Conservation (phyloP, 768 basidiomycete genomes). For the Clavaria fumosa region DNA sequence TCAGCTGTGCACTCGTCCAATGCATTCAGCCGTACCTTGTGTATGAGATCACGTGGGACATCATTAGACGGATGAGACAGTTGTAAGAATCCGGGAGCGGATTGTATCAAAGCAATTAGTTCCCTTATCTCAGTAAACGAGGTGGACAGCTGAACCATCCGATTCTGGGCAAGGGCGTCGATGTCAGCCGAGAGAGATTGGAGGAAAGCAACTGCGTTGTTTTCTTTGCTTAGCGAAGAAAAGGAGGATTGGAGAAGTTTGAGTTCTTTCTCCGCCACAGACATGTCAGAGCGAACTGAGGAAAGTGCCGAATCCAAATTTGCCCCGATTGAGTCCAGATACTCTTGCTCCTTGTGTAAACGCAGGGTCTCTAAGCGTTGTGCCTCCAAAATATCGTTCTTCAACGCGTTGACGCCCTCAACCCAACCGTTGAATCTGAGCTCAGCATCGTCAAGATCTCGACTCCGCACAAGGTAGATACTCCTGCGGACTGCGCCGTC, state of each 20-base stretch:
- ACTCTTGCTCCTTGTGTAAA: constrained; percentile 22
- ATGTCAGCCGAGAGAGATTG: background rate
- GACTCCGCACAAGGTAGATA: constrained; percentile 32
- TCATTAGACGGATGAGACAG: background rate
- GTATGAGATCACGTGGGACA: too few species aligned
- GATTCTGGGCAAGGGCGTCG: background rate
- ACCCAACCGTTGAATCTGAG: constrained; percentile 32
- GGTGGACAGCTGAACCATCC: background rate
- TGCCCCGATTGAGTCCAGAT: too few species aligned
- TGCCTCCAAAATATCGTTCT: constrained; percentile 25
- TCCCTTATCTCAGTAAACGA: background rate
- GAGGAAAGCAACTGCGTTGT: background rate
- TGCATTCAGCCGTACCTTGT: too few species aligned
- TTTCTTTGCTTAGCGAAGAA: background rate
- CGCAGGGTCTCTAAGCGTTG: constrained; percentile 27
- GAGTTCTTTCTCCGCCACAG: constrained; percentile 15
- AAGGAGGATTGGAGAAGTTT: background rate
- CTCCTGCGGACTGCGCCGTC: constrained; percentile 32
- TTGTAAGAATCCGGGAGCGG: too few species aligned
- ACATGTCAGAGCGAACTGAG: constrained; percentile 20
- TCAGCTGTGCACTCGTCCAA: too few species aligned
- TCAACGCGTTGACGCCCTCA: constrained; percentile 27
- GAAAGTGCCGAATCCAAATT: too few species aligned
- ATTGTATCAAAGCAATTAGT: background rate
- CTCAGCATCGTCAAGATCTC: constrained; percentile 37